Evolutionary conservation across 805 yeast genomes (phyloP), one percentile per base, ranked within the genome.

Genomic region (Zygotorulaspora florentina): DNA sequence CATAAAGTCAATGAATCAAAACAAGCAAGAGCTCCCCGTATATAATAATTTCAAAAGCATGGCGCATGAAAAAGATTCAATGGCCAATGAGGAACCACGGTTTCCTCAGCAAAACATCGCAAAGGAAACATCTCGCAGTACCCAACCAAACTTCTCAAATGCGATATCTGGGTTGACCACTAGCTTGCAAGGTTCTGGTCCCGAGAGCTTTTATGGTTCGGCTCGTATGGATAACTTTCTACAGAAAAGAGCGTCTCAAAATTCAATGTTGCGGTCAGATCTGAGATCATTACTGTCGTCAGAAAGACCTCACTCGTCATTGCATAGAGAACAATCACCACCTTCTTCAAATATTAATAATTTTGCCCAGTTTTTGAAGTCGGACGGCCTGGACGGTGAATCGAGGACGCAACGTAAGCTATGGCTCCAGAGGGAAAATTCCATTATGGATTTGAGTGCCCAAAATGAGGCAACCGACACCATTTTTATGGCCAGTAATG

Each of bases 391-490:
- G 37, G 69, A 68, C 42, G 61, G 69, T 25, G 86, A 81, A 49
- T 80, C 87, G 1, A 73, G 96, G 66, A 86, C 95, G 0, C 96
- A 87, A 59, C 93, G 85, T 59, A 76, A 82, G 51, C 72, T 88
- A 42, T 87, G 95, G 95, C 68, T 87, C 28, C 95, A 85, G 62
- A 71, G 91, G 52, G 91, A 85, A 53, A 83, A 79, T 55, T 80
- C 87, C 2, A 68, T 84, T 35, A 68, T 83, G 67, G 90, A 83
- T 59, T 64, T 81, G 7, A 59, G 55, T 33, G 46, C 63, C 8
- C 42, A 69, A 56, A 42, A 65, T 55, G 51, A 60, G 54, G 25
- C 46, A 34, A 45, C 53, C 23, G 54, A 46, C 26, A 43, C 56
- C 8, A 53, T 62, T 6, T 59, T 71, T 29, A 67, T 68, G 58